Percentiles rank a stretch among this genome's conserved stretches.
Conservation (phyloP, 345 rosid genomes). For the Excoecaria cochinchinensis region DNA sequence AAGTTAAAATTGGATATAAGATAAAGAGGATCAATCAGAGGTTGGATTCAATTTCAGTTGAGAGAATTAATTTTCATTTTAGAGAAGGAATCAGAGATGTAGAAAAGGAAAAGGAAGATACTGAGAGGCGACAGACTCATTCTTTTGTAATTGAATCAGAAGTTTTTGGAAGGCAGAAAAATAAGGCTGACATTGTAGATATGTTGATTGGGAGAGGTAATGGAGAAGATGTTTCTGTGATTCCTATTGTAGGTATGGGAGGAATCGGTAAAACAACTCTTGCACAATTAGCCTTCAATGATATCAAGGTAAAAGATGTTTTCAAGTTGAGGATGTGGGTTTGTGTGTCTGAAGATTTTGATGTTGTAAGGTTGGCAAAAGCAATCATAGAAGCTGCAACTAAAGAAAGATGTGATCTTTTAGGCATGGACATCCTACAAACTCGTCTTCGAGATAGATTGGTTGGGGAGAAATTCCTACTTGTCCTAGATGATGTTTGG, state of each 20-base stretch:
- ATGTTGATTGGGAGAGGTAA: neutral
- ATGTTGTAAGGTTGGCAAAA: neutral
- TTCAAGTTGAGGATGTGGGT: constrained; percentile 8
- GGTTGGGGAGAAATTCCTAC: neutral
- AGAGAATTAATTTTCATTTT: constrained; percentile 7
- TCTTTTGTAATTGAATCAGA: constrained; percentile 20
- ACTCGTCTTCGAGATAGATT: neutral
- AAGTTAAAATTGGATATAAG: neutral
- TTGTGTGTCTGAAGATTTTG: constrained; percentile 1
- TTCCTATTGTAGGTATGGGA: constrained; percentile 3
- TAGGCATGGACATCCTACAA: constrained; percentile 3
- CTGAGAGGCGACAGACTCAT: neutral
- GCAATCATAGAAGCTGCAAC: constrained; percentile 11
- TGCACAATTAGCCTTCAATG: constrained; percentile 9
- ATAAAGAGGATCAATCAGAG: neutral
- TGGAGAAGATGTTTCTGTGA: neutral
- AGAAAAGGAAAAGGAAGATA: neutral
- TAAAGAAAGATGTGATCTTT: neutral
- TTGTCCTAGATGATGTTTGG: constrained; percentile 1
- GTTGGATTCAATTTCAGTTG: constrained; percentile 4
- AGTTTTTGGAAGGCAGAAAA: constrained; percentile 17
- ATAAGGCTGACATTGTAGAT: constrained; percentile 6
- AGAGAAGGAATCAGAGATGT: constrained; percentile 6
- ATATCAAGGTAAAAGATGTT: neutral
- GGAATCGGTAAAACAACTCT: constrained; percentile 6